Evolutionary conservation across 176 grass and related monocot species (phyloP).

Genomic region (Tillandsia fasciculata): DNA sequence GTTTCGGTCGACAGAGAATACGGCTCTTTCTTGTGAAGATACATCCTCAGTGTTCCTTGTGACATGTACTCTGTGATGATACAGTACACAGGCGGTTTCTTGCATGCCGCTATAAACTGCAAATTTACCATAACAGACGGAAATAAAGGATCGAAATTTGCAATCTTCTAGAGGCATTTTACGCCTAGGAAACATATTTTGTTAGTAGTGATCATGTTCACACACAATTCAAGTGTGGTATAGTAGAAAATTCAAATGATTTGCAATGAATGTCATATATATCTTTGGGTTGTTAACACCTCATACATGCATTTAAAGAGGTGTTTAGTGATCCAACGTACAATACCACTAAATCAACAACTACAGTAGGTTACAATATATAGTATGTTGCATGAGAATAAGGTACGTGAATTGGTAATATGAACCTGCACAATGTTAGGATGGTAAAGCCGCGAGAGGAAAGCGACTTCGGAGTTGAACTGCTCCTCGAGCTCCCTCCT

Average conservation of each 20-base stretch:
- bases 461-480: slow-evolving; percentile 95
- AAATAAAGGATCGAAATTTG: too few relatives aligned
- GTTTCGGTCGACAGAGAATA: slow-evolving; percentile 93
- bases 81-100: slow-evolving; percentile 95
- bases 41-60: slow-evolving; percentile 95
- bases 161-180: too few relatives aligned
- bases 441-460: slow-evolving; percentile 86
- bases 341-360: neutral
- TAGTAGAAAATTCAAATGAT: too few relatives aligned
- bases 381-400: too few relatives aligned
- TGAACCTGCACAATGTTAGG: slow-evolving; percentile 79
- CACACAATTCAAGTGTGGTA: too few relatives aligned
- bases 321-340: too few relatives aligned
- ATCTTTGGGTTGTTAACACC: too few relatives aligned
- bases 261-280: too few relatives aligned
- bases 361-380: neutral
- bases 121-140: neutral
- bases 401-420: neutral
- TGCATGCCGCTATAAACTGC: slow-evolving; percentile 92
- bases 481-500: slow-evolving; percentile 60
- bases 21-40: slow-evolving; percentile 96
- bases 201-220: too few relatives aligned
- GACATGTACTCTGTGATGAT: slow-evolving; percentile 99
- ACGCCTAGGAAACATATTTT: too few relatives aligned
- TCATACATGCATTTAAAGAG: too few relatives aligned